Base-by-base conservation (phyloP, 2,329 filamentous ascomycete genomes). In the Claviceps cyperi region DNA sequence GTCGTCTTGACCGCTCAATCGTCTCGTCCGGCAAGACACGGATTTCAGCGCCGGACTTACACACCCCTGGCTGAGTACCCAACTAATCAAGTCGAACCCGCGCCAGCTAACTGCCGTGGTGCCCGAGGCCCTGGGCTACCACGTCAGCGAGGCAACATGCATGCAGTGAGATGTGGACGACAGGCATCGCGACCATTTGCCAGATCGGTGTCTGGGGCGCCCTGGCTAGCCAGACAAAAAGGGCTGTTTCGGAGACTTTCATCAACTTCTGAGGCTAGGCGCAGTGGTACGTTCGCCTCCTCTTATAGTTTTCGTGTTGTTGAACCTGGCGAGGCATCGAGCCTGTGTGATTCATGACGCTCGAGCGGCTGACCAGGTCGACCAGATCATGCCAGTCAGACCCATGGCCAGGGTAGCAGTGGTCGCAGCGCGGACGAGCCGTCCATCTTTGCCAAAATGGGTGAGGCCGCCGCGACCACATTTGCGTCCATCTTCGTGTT, bases 381-480 rank as follows among this genome's bases (percentile, higher is more conserved):
- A 21, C n/a, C 37, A 43, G 44, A 51, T 17, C 24, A 49, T 43
- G 37, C 47, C 36, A 43, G 17, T 5, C 43, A 38, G 19, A 37
- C 32, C 2, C 15, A 35, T 13, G 37, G 22, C 19, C 14, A 39
- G 15, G 22, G 22, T 5, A 32, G 21, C 21, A 9, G 47, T 38
- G 32, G 44, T 19, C 45, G 43, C 50, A 44, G 38, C 37, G 35
- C 53, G 24, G 51, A 51, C 32, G 66, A 69, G 47, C 64, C 66
- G 19, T 64, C 68, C 1, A 56, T 78, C 9, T 56, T 68, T 3
- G 66, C 70, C 39, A 86, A 83, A 61, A 86, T 88, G 79, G 66
- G 80, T 49, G 86, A 91, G 64, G 73, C 82, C 5, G 85, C 84
- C 2, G 81, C 80, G 8, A 89, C 86, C 0, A 88, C 85, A 0